Evolutionary conservation across 805 yeast genomes (phyloP), one percentile per base, ranked within the genome.

Genomic region (Myxozyma neglecta): DNA sequence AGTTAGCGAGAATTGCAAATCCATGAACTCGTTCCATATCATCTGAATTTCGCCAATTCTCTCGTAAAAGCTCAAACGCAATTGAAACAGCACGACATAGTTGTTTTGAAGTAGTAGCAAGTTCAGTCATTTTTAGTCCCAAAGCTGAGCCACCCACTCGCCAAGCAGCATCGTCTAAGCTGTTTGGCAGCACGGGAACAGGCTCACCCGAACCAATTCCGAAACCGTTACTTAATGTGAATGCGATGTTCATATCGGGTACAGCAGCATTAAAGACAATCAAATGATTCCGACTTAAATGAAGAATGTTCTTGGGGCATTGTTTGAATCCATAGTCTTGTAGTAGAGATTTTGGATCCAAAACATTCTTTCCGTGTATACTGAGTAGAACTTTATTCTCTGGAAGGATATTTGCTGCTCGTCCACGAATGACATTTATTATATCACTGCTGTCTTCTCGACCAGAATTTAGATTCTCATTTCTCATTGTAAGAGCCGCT

Each of bases 1-100:
- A 69, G 0, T 86, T 80, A 0, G 82, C 80, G 1, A 88, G 70
- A 2, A 86, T 78, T 32, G 83, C 83, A 68, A 84, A 88, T 0
- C 91, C 91, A 65, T 81, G 81, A 2, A 77, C 75, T 16, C 79
- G 76, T 66, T 85, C 89, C 69, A 87, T 82, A 62, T 86, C 90
- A 52, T 80, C 80, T 35, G 77, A 72, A 56, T 81, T 74, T 45
- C 85, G 75, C 81, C 86, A 79, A 62, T 82, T 79, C 36, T 75
- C 74, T n/a, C 76, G 71, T 10, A 86, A 70, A 0, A 82, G 50
- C 13, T 71, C 70, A 37, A 86, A 77, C 2, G 86, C 72, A 0
- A 82, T 59, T 1, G 74, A 70, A 6, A 85, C 62, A 0, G 80
- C 69, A 6, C 70, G 65, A 11, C 73, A 70, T 9, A 83, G 65